Percentiles rank a stretch among this genome's conserved stretches.
Conservation (phyloP, 805 yeast species). For the Blastobotrys mokoenaii region DNA sequence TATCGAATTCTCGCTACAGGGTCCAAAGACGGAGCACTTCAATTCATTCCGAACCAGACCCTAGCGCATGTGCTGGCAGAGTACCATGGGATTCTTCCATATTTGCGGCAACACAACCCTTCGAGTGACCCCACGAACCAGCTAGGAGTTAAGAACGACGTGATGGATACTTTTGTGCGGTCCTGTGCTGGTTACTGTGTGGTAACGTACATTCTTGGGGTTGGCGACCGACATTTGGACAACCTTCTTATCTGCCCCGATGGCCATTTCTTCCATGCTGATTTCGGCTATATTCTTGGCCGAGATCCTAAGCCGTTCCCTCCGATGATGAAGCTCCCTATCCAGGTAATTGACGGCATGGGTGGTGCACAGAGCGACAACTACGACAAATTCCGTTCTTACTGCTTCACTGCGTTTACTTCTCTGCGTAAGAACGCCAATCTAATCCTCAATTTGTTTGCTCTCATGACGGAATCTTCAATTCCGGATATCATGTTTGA, state of each 20-base stretch:
- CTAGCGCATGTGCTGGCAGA: conserved; percentile 68
- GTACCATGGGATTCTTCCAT: conserved; percentile 62
- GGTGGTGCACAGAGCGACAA: conserved; percentile 87
- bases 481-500: conserved; percentile 86
- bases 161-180: conserved; percentile 89
- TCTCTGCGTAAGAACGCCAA: conserved; percentile 85
- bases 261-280: conserved; percentile 94
- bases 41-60: conserved; percentile 90
- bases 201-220: conserved; percentile 87
- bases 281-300: conserved; percentile 93
- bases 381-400: conserved; percentile 78
- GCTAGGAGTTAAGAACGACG: conserved; percentile 44
- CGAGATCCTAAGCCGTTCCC: conserved; percentile 98
- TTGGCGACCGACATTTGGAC: conserved; percentile 95
- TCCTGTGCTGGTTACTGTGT: conserved; percentile 98
- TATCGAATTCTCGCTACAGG: conserved; percentile 87
- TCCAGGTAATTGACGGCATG: conserved; percentile 95
- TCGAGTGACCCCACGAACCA: conserved; percentile 19
- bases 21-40: conserved; percentile 83
- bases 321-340: conserved; percentile 94
- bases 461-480: conserved; percentile 79
- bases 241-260: conserved; percentile 74
- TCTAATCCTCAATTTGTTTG: conserved; percentile 81
- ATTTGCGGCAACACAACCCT: conserved; percentile 57
- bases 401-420: conserved; percentile 90